Percentiles rank a stretch among this genome's conserved stretches.
These are phyloP conservation scores for Salicornia ramosissima DNA, from an alignment of 148 eudicot genomes.

Conservation along the genomic window DNA sequence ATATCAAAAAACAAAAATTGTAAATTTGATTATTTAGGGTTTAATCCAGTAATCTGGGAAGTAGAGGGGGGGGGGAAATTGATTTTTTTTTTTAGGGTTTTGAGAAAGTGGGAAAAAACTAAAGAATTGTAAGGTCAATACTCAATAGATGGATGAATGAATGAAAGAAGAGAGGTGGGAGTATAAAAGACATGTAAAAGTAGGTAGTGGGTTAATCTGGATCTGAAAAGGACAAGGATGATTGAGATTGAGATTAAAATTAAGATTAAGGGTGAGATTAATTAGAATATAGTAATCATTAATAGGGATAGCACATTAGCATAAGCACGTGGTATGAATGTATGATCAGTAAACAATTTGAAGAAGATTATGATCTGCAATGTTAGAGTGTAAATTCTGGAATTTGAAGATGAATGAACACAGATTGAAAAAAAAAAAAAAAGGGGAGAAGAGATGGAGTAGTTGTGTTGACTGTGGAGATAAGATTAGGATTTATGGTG, in stretches of 20 bases:
- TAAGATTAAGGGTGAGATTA: too few species aligned
- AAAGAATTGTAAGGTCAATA: too few species aligned
- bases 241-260: too few species aligned
- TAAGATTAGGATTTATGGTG: too few species aligned
- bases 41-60: background rate
- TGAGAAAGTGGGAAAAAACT: background rate
- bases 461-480: background rate
- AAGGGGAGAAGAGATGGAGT: background rate
- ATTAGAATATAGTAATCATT: background rate
- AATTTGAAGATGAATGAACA: background rate
- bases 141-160: too few species aligned
- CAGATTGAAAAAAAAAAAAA: background rate
- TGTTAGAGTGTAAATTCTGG: background rate
- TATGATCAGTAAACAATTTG: background rate
- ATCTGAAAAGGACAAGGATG: conserved; percentile 20
- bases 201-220: conserved; percentile 22
- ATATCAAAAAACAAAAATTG: conserved; percentile 17
- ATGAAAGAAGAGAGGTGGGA: background rate
- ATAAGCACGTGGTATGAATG: conserved; percentile 15
- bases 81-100: background rate
- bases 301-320: conserved; percentile 1
- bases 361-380: conserved; percentile 1
- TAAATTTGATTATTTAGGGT: background rate
- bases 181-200: background rate
- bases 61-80: background rate